Evolutionary conservation across 345 rosid species (phyloP), one percentile per base, ranked within the genome.

Genomic region (Zanthoxylum bungeanum): DNA sequence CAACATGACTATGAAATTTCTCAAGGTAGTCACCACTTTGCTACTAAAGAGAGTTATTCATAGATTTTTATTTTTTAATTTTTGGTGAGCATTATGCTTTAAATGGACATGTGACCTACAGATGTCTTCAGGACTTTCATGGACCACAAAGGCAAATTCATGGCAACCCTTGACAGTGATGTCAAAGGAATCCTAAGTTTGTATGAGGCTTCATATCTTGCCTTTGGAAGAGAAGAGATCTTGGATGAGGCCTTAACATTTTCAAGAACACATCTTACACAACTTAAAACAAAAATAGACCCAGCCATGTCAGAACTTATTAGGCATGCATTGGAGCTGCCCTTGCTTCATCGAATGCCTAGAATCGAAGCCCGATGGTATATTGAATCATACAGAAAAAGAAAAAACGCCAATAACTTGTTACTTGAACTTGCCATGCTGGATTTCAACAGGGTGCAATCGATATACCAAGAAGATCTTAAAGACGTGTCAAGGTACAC

Each of bases 381-480:
- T 53, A 82, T 83, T 6, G 86, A 80, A 72, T 39, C 76, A 1
- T 81, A 72, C 34, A 5, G n/a, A 2, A 8, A 61, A 30, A 73
- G 33, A 28, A 19, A 65, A 4, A 57, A 68, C 21, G 34, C 47
- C 2, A 68, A 80, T 51, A 24, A 2, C 1, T 9, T 0, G 14
- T 47, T 80, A 7, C 83, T 87, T 11, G 75, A 84, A 57, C 78
- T 84, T 53, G 85, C 90, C 2, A 73, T 34, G 65, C 21, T 75
- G 27, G 42, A 88, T 34, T 88, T 85, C 77, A 84, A 84, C 75
- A 42, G 70, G 63, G 71, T 74, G 49, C 88, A 82, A 28, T 72
- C 78, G 33, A 33, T 60, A 1, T 84, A 73, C 64, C 82, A 66
- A 68, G 46, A n/a, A 46, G 86, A 87, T 53, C 83, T 85, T 2